Evolutionary conservation across 2,329 filamentous ascomycete genomes (phyloP).

Genomic region (Hymenoscyphus salicellus): DNA sequence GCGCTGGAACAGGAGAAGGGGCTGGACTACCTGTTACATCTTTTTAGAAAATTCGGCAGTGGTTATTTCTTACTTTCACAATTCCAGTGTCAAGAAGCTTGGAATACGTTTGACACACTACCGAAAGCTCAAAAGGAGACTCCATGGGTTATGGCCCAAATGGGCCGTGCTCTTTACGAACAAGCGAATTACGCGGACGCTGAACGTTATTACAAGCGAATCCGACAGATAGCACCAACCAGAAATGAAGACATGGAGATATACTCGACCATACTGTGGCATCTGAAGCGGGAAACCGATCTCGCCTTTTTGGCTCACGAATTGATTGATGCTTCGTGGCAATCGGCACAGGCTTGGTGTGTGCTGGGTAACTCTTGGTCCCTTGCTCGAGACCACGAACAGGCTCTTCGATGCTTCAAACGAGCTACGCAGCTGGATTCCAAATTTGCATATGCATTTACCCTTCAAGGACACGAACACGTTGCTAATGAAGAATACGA

Average conservation of each 20-base stretch:
- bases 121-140: conserved; percentile 78
- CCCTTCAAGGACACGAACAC: conserved; percentile 92
- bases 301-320: conserved; percentile 90
- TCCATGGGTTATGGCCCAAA: conserved; percentile 87
- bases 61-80: conserved; percentile 76
- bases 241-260: conserved; percentile 94
- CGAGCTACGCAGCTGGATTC: conserved; percentile 87
- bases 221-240: conserved; percentile 76
- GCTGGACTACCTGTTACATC: conserved; percentile 71
- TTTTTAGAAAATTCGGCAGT: conserved; percentile 76
- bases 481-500: conserved; percentile 96
- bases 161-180: conserved; percentile 89
- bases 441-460: conserved; percentile 92
- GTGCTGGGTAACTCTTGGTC: conserved; percentile 94
- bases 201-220: conserved; percentile 77
- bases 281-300: conserved; percentile 87
- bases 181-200: conserved; percentile 82
- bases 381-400: conserved; percentile 85
- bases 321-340: conserved; percentile 78
- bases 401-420: conserved; percentile 91
- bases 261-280: conserved; percentile 99
- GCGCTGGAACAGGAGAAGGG: conserved; percentile 67
- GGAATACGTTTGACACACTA: conserved; percentile 70
- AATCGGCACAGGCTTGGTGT: conserved; percentile 94
- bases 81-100: conserved; percentile 74